phyloP scores from a whole-genome alignment of 2,329 filamentous ascomycete species.

The Xylaria sp. region DNA sequence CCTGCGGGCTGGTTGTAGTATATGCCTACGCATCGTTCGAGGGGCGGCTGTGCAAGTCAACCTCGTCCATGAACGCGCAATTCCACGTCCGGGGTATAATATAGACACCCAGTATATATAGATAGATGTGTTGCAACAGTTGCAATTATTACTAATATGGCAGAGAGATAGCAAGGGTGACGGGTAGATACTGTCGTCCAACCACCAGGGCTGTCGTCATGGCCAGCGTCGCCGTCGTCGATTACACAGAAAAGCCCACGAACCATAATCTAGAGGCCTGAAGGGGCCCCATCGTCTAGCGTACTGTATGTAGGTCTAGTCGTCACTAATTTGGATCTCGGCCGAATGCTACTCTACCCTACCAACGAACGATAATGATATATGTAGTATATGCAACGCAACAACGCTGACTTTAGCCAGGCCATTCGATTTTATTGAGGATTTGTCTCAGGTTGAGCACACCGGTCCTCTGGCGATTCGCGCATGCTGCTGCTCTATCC shows the following conservation, averaged over 20 bases:
- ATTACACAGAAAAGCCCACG: neutral
- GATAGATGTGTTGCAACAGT: slow-evolving; percentile 2
- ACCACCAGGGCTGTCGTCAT: slow-evolving; percentile 15
- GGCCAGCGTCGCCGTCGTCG: neutral
- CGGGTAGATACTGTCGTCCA: slow-evolving; percentile 24
- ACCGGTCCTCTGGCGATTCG: neutral
- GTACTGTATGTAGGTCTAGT: neutral
- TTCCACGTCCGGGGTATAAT: neutral
- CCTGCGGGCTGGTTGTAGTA: neutral
- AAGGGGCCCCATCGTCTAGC: neutral
- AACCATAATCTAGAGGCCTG: neutral
- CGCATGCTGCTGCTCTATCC: neutral
- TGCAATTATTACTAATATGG: neutral
- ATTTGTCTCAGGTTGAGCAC: slow-evolving; percentile 28
- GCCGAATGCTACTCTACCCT: slow-evolving; percentile 29
- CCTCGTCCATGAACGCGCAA: slow-evolving; percentile 12
- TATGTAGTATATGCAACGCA: slow-evolving; percentile 20
- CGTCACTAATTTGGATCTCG: slow-evolving; percentile 21
- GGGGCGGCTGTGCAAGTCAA: neutral
- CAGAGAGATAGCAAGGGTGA: slow-evolving; percentile 5
- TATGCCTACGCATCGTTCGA: neutral
- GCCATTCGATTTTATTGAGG: slow-evolving; percentile 19
- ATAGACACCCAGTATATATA: neutral
- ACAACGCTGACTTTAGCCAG: slow-evolving; percentile 27
- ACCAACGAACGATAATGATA: slow-evolving; percentile 23